Evolutionary conservation across 2,329 filamentous ascomycete genomes (phyloP).

Genomic region (Xylaria sp.): DNA sequence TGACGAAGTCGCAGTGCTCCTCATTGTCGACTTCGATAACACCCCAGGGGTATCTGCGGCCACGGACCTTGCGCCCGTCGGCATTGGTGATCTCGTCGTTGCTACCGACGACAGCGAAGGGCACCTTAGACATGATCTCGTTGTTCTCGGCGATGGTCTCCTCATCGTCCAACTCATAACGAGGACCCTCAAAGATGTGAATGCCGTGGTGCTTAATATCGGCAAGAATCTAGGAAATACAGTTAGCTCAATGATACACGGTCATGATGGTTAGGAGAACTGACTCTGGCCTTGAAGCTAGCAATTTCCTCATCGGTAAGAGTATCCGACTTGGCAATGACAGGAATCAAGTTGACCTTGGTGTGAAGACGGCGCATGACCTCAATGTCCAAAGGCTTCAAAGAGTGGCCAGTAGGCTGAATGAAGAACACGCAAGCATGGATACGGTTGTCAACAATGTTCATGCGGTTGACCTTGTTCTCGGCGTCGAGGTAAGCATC

Average conservation of each 20-base stretch:
- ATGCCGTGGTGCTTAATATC: conserved; percentile 97
- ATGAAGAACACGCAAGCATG: conserved; percentile 99
- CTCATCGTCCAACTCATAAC: conserved; percentile 97
- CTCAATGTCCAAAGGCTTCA: conserved; percentile 98
- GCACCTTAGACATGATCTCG: conserved; percentile 99
- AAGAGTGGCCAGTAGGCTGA: conserved; percentile 93
- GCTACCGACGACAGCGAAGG: conserved; percentile 95
- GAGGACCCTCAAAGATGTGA: conserved; percentile 97
- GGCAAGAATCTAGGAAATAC: conserved; percentile 68
- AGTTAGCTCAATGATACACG: conserved; percentile 7
- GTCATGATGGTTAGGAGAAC: conserved; percentile 35
- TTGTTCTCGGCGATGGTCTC: conserved; percentile 99
- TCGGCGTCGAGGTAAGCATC: conserved; percentile 98
- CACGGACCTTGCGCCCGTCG: conserved; percentile 92
- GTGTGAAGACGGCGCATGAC: conserved; percentile 99
- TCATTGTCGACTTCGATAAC: conserved; percentile 99
- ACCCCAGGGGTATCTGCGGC: conserved; percentile 96
- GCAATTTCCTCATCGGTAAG: conserved; percentile 94
- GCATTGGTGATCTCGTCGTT: conserved; percentile 88
- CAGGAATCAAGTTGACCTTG: conserved; percentile 99
- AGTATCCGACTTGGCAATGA: conserved; percentile 98
- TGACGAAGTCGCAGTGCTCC: conserved; percentile 99
- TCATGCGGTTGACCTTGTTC: conserved; percentile 99
- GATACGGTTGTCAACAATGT: conserved; percentile 98
- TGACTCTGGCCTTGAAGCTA: conserved; percentile 91